Conservation (phyloP, 495 filamentous ascomycete genomes). For the Apodospora peruviana region DNA sequence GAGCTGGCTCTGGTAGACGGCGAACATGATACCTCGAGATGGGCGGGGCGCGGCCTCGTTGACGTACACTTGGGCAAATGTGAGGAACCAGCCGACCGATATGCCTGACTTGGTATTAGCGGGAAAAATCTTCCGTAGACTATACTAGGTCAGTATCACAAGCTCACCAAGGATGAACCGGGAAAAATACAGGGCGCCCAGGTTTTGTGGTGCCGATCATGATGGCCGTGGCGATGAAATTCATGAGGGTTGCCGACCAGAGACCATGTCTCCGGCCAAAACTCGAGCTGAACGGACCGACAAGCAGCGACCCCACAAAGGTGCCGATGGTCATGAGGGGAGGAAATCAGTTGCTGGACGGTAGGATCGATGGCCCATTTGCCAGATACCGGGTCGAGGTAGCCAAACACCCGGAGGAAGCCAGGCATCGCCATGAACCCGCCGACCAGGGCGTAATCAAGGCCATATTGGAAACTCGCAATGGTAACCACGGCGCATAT, state of each 20-base stretch:
- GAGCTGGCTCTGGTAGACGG: slow-evolving; percentile 28
- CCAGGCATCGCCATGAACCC: slow-evolving; percentile 41
- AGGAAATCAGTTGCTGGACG: slow-evolving; percentile 45
- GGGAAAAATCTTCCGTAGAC: too few species aligned
- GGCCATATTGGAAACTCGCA: slow-evolving; percentile 38
- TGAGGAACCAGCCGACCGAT: slow-evolving; percentile 45
- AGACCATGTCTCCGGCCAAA: slow-evolving; percentile 37
- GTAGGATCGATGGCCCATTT: slow-evolving; percentile 33
- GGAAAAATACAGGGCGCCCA: slow-evolving; percentile 43
- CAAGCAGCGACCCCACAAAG: slow-evolving; percentile 42
- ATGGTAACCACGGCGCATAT: too few species aligned
- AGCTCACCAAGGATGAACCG: too few species aligned
- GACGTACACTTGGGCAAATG: slow-evolving; percentile 49
- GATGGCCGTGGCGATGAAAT: slow-evolving; percentile 36
- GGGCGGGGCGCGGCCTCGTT: slow-evolving; percentile 36
- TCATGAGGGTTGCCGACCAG: slow-evolving; percentile 37
- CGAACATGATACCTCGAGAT: slow-evolving; percentile 42
- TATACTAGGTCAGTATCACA: too few species aligned
- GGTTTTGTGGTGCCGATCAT: slow-evolving; percentile 44
- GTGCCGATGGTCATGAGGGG: slow-evolving; percentile 50
- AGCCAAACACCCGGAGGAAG: slow-evolving; percentile 41
- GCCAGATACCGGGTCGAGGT: slow-evolving; percentile 22
- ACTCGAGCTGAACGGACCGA: slow-evolving; percentile 39
- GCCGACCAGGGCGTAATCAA: slow-evolving; percentile 30
- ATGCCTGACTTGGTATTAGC: too few species aligned